Evolutionary conservation across 2,329 filamentous ascomycete genomes (phyloP), one percentile per base, ranked within the genome.

Genomic region (Diaporthe vexans): DNA sequence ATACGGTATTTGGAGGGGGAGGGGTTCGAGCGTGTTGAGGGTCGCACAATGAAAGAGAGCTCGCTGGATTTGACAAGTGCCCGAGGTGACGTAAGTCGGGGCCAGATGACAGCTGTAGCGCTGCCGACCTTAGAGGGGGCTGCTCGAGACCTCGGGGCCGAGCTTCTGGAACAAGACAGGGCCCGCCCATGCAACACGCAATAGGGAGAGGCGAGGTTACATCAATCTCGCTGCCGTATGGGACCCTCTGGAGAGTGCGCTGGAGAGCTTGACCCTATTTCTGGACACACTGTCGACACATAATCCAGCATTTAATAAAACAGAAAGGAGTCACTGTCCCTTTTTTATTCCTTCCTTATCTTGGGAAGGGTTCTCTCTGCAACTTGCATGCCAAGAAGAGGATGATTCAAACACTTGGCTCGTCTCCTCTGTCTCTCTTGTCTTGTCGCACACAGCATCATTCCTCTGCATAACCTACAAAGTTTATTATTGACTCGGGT

Each of bases 171-270:
- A 65, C 40, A 48, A 29, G 59, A 65, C 40, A 15, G 48, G 46
- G 29, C 24, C 63, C 63, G 46, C 46, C 46, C 46, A 33, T 37
- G 46, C 40, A 43, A 43, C 40, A 43, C 52, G 63, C 35, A 54
- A 54, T 68, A 52, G 69, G 57, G 54, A 52, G 69, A 72, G 46
- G 57, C 70, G 57, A 71, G 56, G 69, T 71, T 71, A 40, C 69
- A 71, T 71, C 69, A 71, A 71, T 71, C 69, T 71, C 56, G 69
- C 56, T 71, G 63, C 9, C 63, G 69, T 71, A 29, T 71, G 56
- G 24, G 13, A 11, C 15, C 26, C 19, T 37, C 57, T 51, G 29
- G 17, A 26, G 58, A 10, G 15, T 13, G 48, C 43, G 5, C 61
- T 48, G 43, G 57, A 37, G 46, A 59, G 40, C 40, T 17, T 35